These are phyloP conservation scores for Alternaria sp. DNA, from an alignment of 2,329 filamentous ascomycete species.

Conservation along the genomic window DNA sequence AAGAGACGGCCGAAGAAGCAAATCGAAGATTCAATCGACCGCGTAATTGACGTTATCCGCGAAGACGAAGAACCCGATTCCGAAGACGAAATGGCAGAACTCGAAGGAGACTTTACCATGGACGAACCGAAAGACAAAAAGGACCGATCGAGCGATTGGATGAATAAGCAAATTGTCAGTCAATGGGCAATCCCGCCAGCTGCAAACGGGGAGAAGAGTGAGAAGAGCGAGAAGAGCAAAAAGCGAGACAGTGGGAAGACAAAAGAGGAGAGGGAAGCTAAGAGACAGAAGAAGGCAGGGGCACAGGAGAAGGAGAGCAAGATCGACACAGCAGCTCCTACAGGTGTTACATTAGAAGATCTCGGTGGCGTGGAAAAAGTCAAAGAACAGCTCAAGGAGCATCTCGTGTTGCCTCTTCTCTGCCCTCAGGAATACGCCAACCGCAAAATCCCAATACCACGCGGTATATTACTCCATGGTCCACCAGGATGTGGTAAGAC, in stretches of 20 bases:
- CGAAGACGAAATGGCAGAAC: conserved; percentile 61
- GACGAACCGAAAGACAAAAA: conserved; percentile 33
- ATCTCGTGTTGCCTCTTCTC: conserved; percentile 77
- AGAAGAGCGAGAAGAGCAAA: conserved; percentile 46
- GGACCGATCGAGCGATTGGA: conserved; percentile 60
- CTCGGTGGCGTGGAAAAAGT: conserved; percentile 80
- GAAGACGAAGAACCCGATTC: conserved; percentile 63
- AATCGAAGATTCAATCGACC: conserved; percentile 85
- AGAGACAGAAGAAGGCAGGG: conserved; percentile 66
- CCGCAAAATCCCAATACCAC: conserved; percentile 73
- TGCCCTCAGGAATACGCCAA: conserved; percentile 71
- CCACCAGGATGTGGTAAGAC: conserved; percentile 90
- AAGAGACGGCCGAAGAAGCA: conserved; percentile 82
- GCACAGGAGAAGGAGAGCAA: conserved; percentile 48
- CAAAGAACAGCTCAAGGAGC: conserved; percentile 72
- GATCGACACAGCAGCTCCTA: conserved; percentile 71
- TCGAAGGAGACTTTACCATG: conserved; percentile 53
- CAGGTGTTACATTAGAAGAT: conserved; percentile 73
- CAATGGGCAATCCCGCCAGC: conserved; percentile 59
- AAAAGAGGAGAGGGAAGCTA: conserved; percentile 72
- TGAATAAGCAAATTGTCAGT: conserved; percentile 72
- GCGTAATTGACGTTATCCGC: conserved; percentile 77
- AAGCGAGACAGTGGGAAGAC: conserved; percentile 59
- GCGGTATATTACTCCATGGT: conserved; percentile 81
- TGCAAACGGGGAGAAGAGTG: conserved; percentile 42